These are phyloP conservation scores for Aspergillus niger DNA, from an alignment of 2,329 filamentous ascomycete species.

Conservation along the genomic window DNA sequence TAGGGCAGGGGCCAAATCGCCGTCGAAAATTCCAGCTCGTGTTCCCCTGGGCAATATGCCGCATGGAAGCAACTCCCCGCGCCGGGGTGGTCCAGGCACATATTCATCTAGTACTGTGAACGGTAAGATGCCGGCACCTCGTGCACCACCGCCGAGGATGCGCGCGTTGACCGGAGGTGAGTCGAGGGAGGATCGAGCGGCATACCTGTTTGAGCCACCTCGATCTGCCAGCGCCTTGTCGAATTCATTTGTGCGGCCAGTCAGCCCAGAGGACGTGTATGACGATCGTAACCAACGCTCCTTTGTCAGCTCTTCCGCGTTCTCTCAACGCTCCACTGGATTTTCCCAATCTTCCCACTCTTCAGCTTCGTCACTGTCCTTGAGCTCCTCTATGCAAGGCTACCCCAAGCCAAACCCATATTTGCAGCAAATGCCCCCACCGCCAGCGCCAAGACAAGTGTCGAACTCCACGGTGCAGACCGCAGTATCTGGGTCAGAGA, in stretches of 20 bases:
- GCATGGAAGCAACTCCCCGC: constrained; percentile 71
- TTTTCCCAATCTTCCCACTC: constrained; percentile 47
- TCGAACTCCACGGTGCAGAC: constrained; percentile 68
- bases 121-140: constrained; percentile 51
- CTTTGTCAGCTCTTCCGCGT: constrained; percentile 48
- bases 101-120: constrained; percentile 48
- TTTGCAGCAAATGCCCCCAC: constrained; percentile 38
- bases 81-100: constrained; percentile 51
- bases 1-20: constrained; percentile 43
- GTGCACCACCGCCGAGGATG: constrained; percentile 86
- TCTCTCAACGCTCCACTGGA: constrained; percentile 41
- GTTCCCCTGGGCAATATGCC: constrained; percentile 51
- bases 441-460: constrained; percentile 62
- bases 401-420: constrained; percentile 41
- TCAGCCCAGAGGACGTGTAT: constrained; percentile 80
- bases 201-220: constrained; percentile 41
- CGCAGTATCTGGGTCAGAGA: constrained; percentile 79
- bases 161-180: constrained; percentile 68
- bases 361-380: constrained; percentile 41
- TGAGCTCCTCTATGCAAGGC: constrained; percentile 34
- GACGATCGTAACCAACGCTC: constrained; percentile 62
- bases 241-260: constrained; percentile 56
- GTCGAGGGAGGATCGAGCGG: constrained; percentile 44
- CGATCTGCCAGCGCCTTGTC: constrained; percentile 56
- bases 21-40: constrained; percentile 52